Base-by-base conservation (phyloP, 805 yeast genomes). In the Debaryomyces maramus region DNA sequence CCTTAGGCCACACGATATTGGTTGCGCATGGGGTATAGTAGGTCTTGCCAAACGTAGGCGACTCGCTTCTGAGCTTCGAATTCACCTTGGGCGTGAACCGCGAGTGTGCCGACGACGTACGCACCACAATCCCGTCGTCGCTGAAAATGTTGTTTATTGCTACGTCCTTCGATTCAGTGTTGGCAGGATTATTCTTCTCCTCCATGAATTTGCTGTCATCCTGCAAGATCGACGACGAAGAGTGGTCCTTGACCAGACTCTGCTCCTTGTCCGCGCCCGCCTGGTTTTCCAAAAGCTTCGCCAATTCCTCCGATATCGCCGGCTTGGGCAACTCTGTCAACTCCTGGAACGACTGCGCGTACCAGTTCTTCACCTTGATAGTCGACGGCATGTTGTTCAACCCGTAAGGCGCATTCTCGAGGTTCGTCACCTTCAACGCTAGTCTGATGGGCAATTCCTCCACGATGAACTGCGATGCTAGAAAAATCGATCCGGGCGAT, bases 271-370 rank as follows among this genome's bases (percentile, higher is more conserved):
- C 22, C 19, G 14, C 14, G n/a, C n/a, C 31, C 13, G 8, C 14
- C 9, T 16, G n/a, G 26, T 23, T 20, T 15, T 32, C 15, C 34
- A 77, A 58, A 44, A 72, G 46, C 43, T 61, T 56, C 27, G 58
- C 58, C 45, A 75, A 59, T 34, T 71, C 73, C 13, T 58, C 67
- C 34, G 67, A 65, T 32, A 82, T 67, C 22, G 53, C 55, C 1
- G 91, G 91, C 41, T 75, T 73, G 9, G 80, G 77, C 31, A 89
- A 62, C 9, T 72, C 60, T n/a, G 84, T 79, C 48, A 88, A 73
- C 56, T 88, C 91, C 51, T 88, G 89, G 60, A 89, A 89, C 6
- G 91, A 82, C 58, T 88, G 93, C 1, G 90, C 90, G 58, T 88
- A 89, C 96, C 97, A 89, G 56, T 88, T 80, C 44, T 82, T 77